Conservation (phyloP, 164 flowering plant species). For the Liriodendron chinense region DNA sequence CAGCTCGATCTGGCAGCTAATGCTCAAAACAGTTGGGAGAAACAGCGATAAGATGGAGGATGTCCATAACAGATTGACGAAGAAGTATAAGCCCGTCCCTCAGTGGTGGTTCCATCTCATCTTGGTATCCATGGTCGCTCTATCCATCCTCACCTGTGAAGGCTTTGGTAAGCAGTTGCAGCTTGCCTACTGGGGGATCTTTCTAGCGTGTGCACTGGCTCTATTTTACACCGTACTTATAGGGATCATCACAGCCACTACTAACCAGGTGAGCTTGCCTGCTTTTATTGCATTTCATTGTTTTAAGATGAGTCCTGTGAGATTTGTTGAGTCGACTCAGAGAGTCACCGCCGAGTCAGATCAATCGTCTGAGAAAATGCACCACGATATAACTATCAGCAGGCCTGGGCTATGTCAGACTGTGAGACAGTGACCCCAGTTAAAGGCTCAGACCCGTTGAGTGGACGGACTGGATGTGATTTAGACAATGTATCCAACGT, state of each 20-base stretch:
- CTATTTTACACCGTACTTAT: conserved; percentile 57
- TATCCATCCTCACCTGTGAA: conserved; percentile 47
- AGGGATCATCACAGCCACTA: conserved; percentile 73
- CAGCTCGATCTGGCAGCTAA: neutral
- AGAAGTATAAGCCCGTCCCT: conserved; percentile 62
- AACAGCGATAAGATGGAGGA: conserved; percentile 7
- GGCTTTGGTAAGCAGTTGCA: conserved; percentile 66
- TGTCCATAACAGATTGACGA: conserved; percentile 59
- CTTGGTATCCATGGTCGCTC: conserved; percentile 30
- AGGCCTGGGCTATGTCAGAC: neutral
- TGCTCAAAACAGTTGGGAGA: neutral
- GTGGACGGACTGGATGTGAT: neutral
- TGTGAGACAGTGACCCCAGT: neutral
- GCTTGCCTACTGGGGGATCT: conserved; percentile 84
- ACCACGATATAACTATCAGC: neutral
- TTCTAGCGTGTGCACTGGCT: conserved; percentile 48
- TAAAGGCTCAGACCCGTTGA: neutral
- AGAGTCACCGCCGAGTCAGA: too few relatives aligned
- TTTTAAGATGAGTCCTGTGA: too few relatives aligned
- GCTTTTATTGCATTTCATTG: neutral
- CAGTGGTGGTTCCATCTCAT: conserved; percentile 71
- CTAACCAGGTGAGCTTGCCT: conserved; percentile 51
- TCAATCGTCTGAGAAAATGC: neutral
- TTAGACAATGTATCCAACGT: too few relatives aligned
- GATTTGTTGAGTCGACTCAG: too few relatives aligned